Conservation (phyloP, 768 basidiomycete species). For the Podaxis carcinomalis region DNA sequence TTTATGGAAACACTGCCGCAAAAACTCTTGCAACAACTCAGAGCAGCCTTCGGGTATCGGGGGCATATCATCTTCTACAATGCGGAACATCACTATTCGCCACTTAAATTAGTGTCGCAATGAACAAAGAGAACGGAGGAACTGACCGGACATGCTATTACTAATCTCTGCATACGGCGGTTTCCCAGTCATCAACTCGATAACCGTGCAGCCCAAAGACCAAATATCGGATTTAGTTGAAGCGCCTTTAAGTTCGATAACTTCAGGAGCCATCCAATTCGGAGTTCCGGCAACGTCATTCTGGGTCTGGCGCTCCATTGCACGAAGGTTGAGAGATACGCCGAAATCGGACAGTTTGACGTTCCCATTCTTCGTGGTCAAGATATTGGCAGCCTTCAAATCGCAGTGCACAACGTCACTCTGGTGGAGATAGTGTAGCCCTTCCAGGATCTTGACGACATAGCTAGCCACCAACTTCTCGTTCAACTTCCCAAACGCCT, state of each 20-base stretch:
- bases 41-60: slow-evolving; percentile 82
- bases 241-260: slow-evolving; percentile 92
- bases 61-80: slow-evolving; percentile 91
- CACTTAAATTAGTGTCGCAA: slow-evolving; percentile 6
- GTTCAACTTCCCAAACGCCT: slow-evolving; percentile 90
- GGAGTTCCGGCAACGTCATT: slow-evolving; percentile 86
- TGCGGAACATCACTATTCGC: slow-evolving; percentile 86
- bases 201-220: slow-evolving; percentile 92
- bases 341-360: slow-evolving; percentile 98
- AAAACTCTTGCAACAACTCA: slow-evolving; percentile 71
- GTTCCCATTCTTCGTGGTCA: slow-evolving; percentile 98
- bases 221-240: slow-evolving; percentile 93
- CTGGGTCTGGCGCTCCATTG: slow-evolving; percentile 80
- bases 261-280: slow-evolving; percentile 99
- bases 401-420: slow-evolving; percentile 95
- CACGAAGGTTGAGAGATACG: slow-evolving; percentile 91
- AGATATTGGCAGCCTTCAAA: slow-evolving; percentile 96
- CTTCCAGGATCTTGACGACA: slow-evolving; percentile 95
- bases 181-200: slow-evolving; percentile 87
- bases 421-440: slow-evolving; percentile 87
- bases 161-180: slow-evolving; percentile 90
- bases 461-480: slow-evolving; percentile 90
- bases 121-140: slow-evolving; percentile 5
- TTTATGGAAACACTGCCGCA: slow-evolving; percentile 87
- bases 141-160: slow-evolving; percentile 85